Evolutionary conservation across 768 basidiomycete species (phyloP).

Genomic region (Coprinellus micaceus): DNA sequence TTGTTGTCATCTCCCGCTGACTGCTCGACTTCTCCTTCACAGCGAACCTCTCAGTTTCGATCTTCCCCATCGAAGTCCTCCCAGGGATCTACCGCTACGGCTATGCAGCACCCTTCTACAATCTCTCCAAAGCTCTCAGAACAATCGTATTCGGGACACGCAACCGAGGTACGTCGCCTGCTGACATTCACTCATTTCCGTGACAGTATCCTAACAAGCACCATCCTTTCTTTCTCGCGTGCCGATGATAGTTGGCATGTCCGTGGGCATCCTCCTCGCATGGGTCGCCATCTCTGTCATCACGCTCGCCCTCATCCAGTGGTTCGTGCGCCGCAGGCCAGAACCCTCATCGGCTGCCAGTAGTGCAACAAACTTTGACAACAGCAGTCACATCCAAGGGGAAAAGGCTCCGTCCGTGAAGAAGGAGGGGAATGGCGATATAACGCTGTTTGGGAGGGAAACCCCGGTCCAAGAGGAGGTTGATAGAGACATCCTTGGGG

Average conservation of each 20-base stretch:
- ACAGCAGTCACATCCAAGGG: no score
- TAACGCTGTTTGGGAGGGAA: no score
- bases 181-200: no score
- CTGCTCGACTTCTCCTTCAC: neutral
- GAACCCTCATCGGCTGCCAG: no score
- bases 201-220: neutral
- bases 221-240: neutral
- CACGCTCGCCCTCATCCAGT: conserved; percentile 50
- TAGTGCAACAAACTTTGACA: no score
- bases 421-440: no score
- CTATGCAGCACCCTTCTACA: conserved; percentile 61
- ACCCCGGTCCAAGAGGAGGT: no score
- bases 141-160: conserved; percentile 57
- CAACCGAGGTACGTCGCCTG: conserved; percentile 39
- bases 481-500: no score
- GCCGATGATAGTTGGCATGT: conserved; percentile 46
- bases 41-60: conserved; percentile 57
- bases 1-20: neutral
- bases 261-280: conserved; percentile 55
- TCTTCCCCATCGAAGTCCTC: conserved; percentile 50
- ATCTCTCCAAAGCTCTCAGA: conserved; percentile 49
- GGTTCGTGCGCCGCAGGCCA: conserved; percentile 1
- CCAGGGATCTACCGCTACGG: conserved; percentile 56
- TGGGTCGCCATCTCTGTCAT: conserved; percentile 56
- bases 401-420: no score